phyloP scores from a whole-genome alignment of 306 rosid species.

The Prunus davidiana region DNA sequence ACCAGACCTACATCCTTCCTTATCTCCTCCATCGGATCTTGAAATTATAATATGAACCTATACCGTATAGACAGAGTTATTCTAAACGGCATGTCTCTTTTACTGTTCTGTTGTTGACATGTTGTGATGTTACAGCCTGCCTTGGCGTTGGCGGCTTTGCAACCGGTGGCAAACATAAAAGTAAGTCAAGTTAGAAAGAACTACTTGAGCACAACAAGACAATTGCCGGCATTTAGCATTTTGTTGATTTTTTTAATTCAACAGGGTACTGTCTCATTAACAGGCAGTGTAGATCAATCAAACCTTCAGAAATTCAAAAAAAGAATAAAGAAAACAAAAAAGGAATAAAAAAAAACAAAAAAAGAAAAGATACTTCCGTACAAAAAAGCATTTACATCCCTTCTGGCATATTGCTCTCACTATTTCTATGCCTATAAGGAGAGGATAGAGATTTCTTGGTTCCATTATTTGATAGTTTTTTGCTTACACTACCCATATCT shows the following conservation, averaged over 20 bases:
- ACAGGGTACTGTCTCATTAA: neutral
- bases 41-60: no score
- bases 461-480: slow-evolving; percentile 10
- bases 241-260: neutral
- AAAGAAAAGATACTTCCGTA: no score
- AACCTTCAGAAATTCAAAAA: neutral
- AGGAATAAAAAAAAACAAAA: no score
- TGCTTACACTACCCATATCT: neutral
- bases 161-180: no score
- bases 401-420: neutral
- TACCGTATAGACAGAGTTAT: no score
- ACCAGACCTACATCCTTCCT: no score
- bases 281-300: neutral
- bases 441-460: neutral
- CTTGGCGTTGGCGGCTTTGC: no score
- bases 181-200: neutral
- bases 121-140: no score
- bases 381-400: neutral
- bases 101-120: no score
- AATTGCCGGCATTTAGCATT: neutral
- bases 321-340: neutral
- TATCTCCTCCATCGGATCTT: no score
- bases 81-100: no score
- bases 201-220: neutral
- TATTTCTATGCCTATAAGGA: neutral